Evolutionary conservation across 108 stramenopile genomes (phyloP), one percentile per base, ranked within the genome.

Genomic region (Cyclotella atomus): DNA sequence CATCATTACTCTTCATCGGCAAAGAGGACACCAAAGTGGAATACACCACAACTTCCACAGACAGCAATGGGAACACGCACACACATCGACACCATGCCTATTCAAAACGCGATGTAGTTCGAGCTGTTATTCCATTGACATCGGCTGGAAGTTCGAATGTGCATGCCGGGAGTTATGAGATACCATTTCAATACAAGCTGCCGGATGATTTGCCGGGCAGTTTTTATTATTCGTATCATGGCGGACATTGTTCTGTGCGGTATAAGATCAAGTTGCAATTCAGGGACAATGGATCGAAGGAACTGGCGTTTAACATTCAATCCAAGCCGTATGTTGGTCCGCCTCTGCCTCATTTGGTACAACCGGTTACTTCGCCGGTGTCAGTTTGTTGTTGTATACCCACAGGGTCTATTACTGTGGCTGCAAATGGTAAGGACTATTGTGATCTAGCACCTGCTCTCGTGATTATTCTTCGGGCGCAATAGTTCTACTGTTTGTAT

Each of bases 11-110:
- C 15, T 57, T 57, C 29, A 57, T 57, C n/a, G 56, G 56, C 4
- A 57, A 57, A 30, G 56, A 57, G n/a, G 56, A 57, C n/a, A 30
- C 29, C 4, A 57, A 57, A 30, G 56, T 57, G 17, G 29, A 57
- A 57, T 57, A 57, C 12, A 57, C 56, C 1, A 32, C 29, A 0
- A 32, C 29, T 0, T 15, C 17, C 29, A 30, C 16, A n/a, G 56
- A 55, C 10, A 57, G 28, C 29, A 57, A 30, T 57, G 56, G 29
- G 12, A 32, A 57, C 12, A 57, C 29, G 1, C 3, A 30, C 1
- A 30, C 14, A 8, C 29, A 15, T 32, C 28, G 10, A 32, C 28
- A 32, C 20, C 29, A 57, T 30, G 28, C 28, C 30, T 57, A 57
- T 15, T 57, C 29, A 28, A 57, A 57, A 14, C 10, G 29, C 12